A percentile compares a stretch with the other conserved stretches of the same genome.
Conservation (phyloP, 2,329 filamentous ascomycete genomes). For the Clonostachys chloroleuca region DNA sequence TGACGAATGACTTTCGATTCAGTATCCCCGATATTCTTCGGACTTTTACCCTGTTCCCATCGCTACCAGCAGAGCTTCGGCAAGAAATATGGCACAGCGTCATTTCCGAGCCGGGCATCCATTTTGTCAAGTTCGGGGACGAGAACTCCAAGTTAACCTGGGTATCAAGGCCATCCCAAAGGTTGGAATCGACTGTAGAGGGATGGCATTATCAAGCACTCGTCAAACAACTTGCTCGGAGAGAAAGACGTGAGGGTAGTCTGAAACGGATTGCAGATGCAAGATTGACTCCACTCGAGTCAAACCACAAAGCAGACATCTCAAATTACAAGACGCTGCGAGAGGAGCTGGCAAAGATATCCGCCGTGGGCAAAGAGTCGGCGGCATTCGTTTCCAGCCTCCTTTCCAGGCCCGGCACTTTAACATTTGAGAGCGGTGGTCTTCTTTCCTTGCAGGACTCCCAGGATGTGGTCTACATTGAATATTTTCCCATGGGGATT, state of each 20-base stretch:
- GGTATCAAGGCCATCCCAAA: background rate
- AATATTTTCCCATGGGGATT: slow-evolving; percentile 21
- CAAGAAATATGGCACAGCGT: background rate
- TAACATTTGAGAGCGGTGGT: background rate
- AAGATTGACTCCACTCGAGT: background rate
- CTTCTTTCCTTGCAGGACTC: background rate
- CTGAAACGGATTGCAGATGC: background rate
- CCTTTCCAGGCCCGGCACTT: background rate
- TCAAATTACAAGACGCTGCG: background rate
- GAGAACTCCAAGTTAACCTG: background rate
- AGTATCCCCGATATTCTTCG: background rate
- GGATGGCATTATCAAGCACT: background rate
- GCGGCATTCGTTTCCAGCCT: background rate
- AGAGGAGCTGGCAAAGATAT: background rate
- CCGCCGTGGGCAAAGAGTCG: background rate
- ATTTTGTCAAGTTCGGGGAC: background rate
- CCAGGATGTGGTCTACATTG: slow-evolving; percentile 5
- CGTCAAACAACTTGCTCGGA: background rate
- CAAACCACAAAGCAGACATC: background rate
- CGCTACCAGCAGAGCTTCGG: background rate
- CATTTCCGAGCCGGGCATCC: background rate
- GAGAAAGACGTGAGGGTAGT: background rate
- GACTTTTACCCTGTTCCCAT: background rate
- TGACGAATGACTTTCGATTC: background rate
- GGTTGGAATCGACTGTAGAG: background rate